These are phyloP conservation scores for Candida easanensis DNA, from an alignment of 805 yeast species.

Conservation along the genomic window DNA sequence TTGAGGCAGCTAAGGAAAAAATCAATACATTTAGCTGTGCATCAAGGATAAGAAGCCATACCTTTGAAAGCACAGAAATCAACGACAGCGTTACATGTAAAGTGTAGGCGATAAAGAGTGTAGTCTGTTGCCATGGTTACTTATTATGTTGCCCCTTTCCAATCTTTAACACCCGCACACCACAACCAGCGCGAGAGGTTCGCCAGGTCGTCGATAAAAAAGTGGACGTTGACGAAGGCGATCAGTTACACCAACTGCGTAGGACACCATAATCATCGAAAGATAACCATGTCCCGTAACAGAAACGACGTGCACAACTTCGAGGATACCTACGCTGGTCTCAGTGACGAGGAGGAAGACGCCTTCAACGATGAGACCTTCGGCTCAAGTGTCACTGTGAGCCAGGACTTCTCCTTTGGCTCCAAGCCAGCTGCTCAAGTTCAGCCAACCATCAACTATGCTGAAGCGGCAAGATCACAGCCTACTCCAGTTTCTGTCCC, in stretches of 20 bases:
- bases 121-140: too few species aligned
- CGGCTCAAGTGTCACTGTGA: slow-evolving; percentile 52
- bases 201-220: neutral
- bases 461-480: slow-evolving; percentile 36
- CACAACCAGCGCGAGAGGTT: neutral
- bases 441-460: slow-evolving; percentile 36
- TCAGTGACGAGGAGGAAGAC: slow-evolving; percentile 71
- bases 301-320: slow-evolving; percentile 52
- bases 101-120: too few species aligned
- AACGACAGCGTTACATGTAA: too few species aligned
- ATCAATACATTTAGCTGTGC: too few species aligned
- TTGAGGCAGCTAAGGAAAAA: too few species aligned
- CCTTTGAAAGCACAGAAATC: too few species aligned
- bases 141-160: too few species aligned
- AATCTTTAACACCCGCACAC: slow-evolving; percentile 1
- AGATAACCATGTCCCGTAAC: slow-evolving; percentile 15
- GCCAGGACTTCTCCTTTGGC: slow-evolving; percentile 67
- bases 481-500: slow-evolving; percentile 13
- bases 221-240: neutral
- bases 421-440: slow-evolving; percentile 18
- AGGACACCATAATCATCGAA: neutral
- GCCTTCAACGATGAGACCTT: slow-evolving; percentile 80
- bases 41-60: too few species aligned
- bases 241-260: neutral
- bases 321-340: slow-evolving; percentile 80